phyloP scores from a whole-genome alignment of 108 stramenopile genomes.

The Nannochloropsis granulata region DNA sequence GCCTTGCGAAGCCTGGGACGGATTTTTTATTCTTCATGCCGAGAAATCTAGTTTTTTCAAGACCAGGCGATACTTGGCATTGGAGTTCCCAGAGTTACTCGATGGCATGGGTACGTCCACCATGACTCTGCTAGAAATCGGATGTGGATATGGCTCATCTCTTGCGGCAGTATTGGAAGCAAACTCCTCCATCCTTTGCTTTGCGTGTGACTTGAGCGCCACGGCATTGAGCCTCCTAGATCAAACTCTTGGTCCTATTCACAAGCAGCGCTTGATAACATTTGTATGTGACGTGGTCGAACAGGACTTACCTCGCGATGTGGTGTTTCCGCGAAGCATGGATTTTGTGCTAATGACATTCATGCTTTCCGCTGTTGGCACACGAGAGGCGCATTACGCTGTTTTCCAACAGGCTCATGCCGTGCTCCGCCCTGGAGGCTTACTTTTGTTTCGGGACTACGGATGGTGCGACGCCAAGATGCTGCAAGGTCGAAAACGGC shows the following conservation, averaged over 20 bases:
- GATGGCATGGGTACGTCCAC: neutral
- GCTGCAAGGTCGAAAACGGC: constrained; percentile 21
- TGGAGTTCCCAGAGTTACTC: neutral
- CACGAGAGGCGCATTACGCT: constrained; percentile 6
- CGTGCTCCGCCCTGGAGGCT: constrained; percentile 48
- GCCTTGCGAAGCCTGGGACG: neutral
- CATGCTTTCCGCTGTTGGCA: constrained; percentile 60
- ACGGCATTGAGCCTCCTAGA: neutral
- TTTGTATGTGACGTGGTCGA: neutral
- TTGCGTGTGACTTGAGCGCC: neutral
- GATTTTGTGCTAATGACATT: constrained; percentile 55
- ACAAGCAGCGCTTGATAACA: neutral
- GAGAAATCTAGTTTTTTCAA: neutral
- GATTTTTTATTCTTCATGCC: neutral
- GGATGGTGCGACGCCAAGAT: constrained; percentile 68
- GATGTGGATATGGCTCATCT: neutral
- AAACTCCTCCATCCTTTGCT: neutral
- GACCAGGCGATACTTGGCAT: neutral
- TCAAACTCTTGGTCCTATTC: neutral
- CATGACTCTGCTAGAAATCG: neutral
- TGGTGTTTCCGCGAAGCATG: neutral
- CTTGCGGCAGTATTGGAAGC: neutral
- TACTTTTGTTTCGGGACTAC: constrained; percentile 64
- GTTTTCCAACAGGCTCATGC: neutral
- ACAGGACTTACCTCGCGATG: neutral